Percentiles rank a stretch among this genome's conserved stretches.
Conservation (phyloP, 441 rosid genomes). For the Isatis lusitanica region DNA sequence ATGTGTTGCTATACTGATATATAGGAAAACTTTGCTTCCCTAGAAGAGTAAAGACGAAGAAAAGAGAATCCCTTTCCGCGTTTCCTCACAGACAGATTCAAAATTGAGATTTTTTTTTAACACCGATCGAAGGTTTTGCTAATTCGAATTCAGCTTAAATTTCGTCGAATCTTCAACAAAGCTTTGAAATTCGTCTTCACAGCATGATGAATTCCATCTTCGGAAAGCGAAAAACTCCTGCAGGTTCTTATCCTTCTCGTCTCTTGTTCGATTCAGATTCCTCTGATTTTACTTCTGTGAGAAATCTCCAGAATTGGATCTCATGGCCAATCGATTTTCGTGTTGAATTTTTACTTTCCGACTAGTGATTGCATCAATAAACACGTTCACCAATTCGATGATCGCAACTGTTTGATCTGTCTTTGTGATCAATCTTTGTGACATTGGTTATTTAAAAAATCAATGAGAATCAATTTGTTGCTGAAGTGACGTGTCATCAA, state of each 20-base stretch:
- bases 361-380: background rate
- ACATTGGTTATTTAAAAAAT: background rate
- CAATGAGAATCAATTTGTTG: background rate
- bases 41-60: background rate
- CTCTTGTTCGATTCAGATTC: background rate
- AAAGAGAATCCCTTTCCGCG: background rate
- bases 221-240: constrained; percentile 84
- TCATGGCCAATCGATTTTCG: background rate
- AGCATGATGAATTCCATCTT: constrained; percentile 82
- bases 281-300: background rate
- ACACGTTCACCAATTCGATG: background rate
- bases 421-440: background rate
- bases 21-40: background rate
- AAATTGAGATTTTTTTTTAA: background rate
- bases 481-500: background rate
- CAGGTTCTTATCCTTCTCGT: constrained; percentile 45
- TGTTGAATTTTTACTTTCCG: background rate
- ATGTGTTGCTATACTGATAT: background rate
- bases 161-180: background rate
- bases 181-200: background rate
- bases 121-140: background rate
- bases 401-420: background rate
- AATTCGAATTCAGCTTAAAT: background rate
- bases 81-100: background rate
- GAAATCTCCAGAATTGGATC: background rate